A percentile compares a stretch with the other conserved stretches of the same genome.
phyloP scores from a whole-genome alignment of 176 grass and related monocot species.

The Dactylis glomerata region DNA sequence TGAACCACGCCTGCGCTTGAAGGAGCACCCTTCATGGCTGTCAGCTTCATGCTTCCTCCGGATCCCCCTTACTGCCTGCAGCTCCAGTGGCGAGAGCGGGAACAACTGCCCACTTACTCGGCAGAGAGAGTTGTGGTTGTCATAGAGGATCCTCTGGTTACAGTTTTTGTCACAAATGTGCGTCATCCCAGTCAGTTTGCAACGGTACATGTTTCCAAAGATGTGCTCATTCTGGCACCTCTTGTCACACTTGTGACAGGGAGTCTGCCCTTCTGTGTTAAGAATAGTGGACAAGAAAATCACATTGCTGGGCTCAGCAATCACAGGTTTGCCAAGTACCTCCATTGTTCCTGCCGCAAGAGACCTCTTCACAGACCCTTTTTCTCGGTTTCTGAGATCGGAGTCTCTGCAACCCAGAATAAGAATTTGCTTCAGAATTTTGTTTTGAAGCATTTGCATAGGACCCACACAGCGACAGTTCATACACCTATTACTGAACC shows the following conservation, averaged over 20 bases:
- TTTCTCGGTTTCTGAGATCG: slow-evolving; percentile 27
- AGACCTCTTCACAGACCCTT: slow-evolving; percentile 28
- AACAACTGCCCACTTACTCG: slow-evolving; percentile 89
- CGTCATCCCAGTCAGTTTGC: slow-evolving; percentile 78
- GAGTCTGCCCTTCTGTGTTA: slow-evolving; percentile 70
- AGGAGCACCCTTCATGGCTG: slow-evolving; percentile 71
- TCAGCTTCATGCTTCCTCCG: slow-evolving; percentile 89
- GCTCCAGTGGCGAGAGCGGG: slow-evolving; percentile 73
- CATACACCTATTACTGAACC: slow-evolving; percentile 1
- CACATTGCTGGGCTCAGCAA: slow-evolving; percentile 95
- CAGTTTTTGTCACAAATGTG: slow-evolving; percentile 99
- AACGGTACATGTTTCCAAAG: slow-evolving; percentile 96
- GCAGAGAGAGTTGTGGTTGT: slow-evolving; percentile 95
- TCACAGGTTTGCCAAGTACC: slow-evolving; percentile 91
- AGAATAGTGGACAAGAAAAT: slow-evolving; percentile 96
- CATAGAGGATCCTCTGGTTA: slow-evolving; percentile 94
- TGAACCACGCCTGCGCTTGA: slow-evolving; percentile 81
- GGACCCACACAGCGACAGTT: slow-evolving; percentile 12
- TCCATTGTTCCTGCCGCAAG: slow-evolving; percentile 60
- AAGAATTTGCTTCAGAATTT: slow-evolving; percentile 61
- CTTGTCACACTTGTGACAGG: slow-evolving; percentile 94
- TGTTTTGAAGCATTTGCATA: slow-evolving; percentile 34
- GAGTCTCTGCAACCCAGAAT: slow-evolving; percentile 90
- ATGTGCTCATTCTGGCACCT: slow-evolving; percentile 93
- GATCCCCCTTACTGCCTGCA: slow-evolving; percentile 85